These are phyloP conservation scores for Arthrinium phaeospermum DNA, from an alignment of 2,329 filamentous ascomycete species.

Conservation along the genomic window DNA sequence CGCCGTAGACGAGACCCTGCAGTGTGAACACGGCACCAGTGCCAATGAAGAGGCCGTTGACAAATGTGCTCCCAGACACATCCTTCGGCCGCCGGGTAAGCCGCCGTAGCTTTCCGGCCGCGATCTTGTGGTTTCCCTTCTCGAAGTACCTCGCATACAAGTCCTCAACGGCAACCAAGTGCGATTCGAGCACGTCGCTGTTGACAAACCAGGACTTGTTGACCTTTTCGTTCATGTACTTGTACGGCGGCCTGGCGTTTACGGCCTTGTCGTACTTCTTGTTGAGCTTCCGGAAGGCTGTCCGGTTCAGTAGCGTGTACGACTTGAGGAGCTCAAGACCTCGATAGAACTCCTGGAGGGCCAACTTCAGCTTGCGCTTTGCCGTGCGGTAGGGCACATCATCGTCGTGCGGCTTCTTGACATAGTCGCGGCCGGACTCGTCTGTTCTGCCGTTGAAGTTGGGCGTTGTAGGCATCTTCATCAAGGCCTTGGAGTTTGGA, in stretches of 20 bases:
- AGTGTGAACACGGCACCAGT: constrained; percentile 69
- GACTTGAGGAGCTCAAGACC: constrained; percentile 90
- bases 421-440: constrained; percentile 54
- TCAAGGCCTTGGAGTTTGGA: constrained; percentile 65
- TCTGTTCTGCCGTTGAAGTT: constrained; percentile 39
- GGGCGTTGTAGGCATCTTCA: constrained; percentile 59
- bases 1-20: constrained; percentile 68
- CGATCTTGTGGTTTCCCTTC: constrained; percentile 89
- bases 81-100: constrained; percentile 64
- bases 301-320: constrained; percentile 87
- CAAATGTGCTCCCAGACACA: constrained; percentile 63
- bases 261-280: constrained; percentile 98
- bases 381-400: constrained; percentile 84
- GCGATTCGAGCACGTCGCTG: constrained; percentile 80
- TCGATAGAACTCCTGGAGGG: constrained; percentile 91
- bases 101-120: constrained; percentile 82
- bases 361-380: constrained; percentile 89
- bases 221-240: constrained; percentile 91
- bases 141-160: constrained; percentile 96
- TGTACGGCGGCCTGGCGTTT: constrained; percentile 75
- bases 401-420: constrained; percentile 54
- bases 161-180: constrained; percentile 84
- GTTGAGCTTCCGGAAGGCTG: constrained; percentile 95
- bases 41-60: constrained; percentile 71
- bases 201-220: constrained; percentile 90